These are phyloP conservation scores for Plasmodium billcollinsi DNA, from an alignment of 169 alveolate species.

Conservation along the genomic window DNA sequence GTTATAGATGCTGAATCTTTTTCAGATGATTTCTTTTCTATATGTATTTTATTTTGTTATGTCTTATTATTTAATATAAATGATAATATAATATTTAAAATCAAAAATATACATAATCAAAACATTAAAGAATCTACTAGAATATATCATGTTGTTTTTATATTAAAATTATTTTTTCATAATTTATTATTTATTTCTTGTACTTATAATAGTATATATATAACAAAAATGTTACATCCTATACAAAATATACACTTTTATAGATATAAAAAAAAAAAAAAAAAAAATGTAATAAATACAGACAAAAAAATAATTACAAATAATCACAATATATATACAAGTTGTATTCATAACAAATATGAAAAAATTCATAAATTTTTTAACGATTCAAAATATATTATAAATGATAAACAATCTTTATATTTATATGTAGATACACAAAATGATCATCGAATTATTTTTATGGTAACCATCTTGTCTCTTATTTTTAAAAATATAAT, in stretches of 20 bases:
- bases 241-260: slow-evolving; percentile 20
- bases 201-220: slow-evolving; percentile 16
- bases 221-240: neutral
- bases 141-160: slow-evolving; percentile 10
- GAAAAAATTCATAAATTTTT: neutral
- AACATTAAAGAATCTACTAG: slow-evolving; percentile 32
- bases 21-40: slow-evolving; percentile 43
- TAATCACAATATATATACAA: neutral
- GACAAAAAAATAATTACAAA: neutral
- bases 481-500: slow-evolving; percentile 26
- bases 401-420: neutral
- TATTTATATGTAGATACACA: slow-evolving; percentile 34
- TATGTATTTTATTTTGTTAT: slow-evolving; percentile 32
- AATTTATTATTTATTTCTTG: slow-evolving; percentile 18
- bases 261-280: neutral
- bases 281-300: neutral
- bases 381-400: slow-evolving; percentile 25
- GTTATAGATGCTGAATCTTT: slow-evolving; percentile 53
- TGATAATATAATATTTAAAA: slow-evolving; percentile 9
- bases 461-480: slow-evolving; percentile 31
- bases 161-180: slow-evolving; percentile 30
- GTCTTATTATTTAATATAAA: neutral
- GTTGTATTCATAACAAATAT: neutral
- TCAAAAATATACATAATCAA: slow-evolving; percentile 49
- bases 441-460: slow-evolving; percentile 46